Evolutionary conservation across 108 stramenopile species (phyloP).

Genomic region (Seminavis robusta): DNA sequence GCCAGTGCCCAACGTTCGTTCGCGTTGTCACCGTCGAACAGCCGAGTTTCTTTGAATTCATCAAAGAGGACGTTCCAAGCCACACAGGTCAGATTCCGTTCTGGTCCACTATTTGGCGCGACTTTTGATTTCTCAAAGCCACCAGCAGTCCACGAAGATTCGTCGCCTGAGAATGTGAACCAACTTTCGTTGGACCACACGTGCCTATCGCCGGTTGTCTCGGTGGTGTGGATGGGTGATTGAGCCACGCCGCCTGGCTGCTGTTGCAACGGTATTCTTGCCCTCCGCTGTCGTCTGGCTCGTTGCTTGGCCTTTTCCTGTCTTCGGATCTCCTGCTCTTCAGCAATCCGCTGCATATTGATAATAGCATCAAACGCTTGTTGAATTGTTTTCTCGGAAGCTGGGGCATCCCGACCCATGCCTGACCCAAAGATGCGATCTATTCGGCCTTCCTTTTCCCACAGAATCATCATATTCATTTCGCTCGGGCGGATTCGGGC

Average conservation of each 20-base stretch:
- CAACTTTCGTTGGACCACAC: background rate
- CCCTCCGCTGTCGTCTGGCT: background rate
- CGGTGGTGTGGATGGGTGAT: background rate
- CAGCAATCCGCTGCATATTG: conserved; percentile 10
- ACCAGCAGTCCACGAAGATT: background rate
- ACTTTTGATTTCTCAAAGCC: background rate
- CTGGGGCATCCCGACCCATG: background rate
- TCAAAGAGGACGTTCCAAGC: conserved; percentile 29
- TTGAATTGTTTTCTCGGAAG: conserved; percentile 2
- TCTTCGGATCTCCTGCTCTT: conserved; percentile 1
- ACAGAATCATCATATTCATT: no score
- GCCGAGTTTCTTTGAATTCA: background rate
- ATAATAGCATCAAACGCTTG: conserved; percentile 5
- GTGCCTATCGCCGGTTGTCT: background rate
- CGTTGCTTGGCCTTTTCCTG: conserved; percentile 10
- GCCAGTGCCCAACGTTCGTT: conserved; percentile 3
- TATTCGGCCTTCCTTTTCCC: conserved; percentile 2
- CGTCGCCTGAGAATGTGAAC: background rate
- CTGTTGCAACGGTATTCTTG: conserved; percentile 1
- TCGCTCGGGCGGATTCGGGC: no score
- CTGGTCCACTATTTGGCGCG: background rate
- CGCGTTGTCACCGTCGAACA: background rate
- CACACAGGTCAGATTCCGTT: conserved; percentile 5
- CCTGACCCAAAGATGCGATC: conserved; percentile 19
- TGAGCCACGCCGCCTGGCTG: background rate